phyloP scores from a whole-genome alignment of 2,329 filamentous ascomycete genomes.

The Colletotrichum spaethianum region DNA sequence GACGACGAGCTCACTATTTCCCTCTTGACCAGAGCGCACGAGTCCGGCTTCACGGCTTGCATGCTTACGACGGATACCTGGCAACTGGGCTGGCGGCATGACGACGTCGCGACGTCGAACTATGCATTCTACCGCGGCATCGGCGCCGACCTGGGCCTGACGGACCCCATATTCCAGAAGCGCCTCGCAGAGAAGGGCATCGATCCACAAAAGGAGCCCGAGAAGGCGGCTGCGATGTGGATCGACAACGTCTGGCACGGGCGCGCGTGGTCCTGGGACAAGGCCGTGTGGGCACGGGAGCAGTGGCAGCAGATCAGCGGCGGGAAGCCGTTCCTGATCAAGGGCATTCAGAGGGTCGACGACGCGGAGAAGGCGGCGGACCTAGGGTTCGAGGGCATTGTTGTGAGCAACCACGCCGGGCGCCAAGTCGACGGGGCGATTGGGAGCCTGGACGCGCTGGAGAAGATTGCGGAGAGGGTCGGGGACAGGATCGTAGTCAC shows the following conservation, averaged over 20 bases:
- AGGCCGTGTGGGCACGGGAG: slow-evolving; percentile 72
- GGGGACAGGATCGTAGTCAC: slow-evolving; percentile 51
- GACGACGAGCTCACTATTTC: slow-evolving; percentile 72
- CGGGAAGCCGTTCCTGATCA: slow-evolving; percentile 72
- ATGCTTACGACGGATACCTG: slow-evolving; percentile 76
- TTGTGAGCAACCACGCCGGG: slow-evolving; percentile 74
- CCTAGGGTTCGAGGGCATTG: slow-evolving; percentile 71
- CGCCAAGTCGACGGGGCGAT: slow-evolving; percentile 62
- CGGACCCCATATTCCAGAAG: slow-evolving; percentile 72
- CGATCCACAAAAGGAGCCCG: slow-evolving; percentile 57
- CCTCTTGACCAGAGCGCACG: slow-evolving; percentile 67
- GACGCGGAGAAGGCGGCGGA: slow-evolving; percentile 72
- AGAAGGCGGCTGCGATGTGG: slow-evolving; percentile 72
- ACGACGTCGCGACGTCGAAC: slow-evolving; percentile 69
- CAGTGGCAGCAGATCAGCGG: slow-evolving; percentile 72
- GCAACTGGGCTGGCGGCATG: slow-evolving; percentile 74
- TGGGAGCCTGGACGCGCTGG: slow-evolving; percentile 60
- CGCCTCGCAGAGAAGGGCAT: slow-evolving; percentile 65
- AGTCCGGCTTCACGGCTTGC: slow-evolving; percentile 68
- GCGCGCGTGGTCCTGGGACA: slow-evolving; percentile 73
- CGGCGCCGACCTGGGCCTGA: slow-evolving; percentile 71
- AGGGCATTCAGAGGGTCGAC: slow-evolving; percentile 73
- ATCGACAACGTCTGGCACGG: slow-evolving; percentile 77
- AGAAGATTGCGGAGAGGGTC: slow-evolving; percentile 60
- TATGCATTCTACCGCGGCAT: slow-evolving; percentile 75